Percentiles rank a stretch among this genome's conserved stretches.
phyloP scores from a whole-genome alignment of 2,329 filamentous ascomycete genomes.

The Proliferodiscus dingleyae region DNA sequence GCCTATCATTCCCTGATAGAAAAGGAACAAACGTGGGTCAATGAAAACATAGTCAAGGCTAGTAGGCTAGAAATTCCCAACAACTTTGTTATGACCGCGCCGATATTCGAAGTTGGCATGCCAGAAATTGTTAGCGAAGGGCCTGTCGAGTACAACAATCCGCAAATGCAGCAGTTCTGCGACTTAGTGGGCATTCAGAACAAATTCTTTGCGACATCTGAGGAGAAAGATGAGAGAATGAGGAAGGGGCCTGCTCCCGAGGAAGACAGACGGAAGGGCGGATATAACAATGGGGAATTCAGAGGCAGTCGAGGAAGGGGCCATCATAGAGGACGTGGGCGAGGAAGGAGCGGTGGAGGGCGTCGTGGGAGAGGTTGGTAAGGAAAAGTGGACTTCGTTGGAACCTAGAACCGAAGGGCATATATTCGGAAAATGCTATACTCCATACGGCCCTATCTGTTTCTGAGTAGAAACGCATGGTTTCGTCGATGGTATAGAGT shows the following conservation, averaged over 20 bases:
- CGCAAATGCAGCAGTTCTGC: slow-evolving; percentile 81
- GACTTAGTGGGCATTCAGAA: slow-evolving; percentile 72
- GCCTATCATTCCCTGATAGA: slow-evolving; percentile 65
- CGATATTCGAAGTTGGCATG: slow-evolving; percentile 55
- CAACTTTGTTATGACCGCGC: slow-evolving; percentile 74
- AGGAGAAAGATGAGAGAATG: slow-evolving; percentile 60
- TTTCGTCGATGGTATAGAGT: too few species aligned
- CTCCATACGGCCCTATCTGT: too few species aligned
- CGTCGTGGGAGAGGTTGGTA: slow-evolving; percentile 25
- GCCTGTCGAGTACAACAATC: slow-evolving; percentile 78
- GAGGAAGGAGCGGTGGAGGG: slow-evolving; percentile 29
- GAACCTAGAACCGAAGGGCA: too few species aligned
- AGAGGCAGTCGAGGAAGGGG: slow-evolving; percentile 32
- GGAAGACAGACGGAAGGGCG: slow-evolving; percentile 28
- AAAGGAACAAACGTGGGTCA: slow-evolving; percentile 71
- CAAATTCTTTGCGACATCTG: slow-evolving; percentile 65
- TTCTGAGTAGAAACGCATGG: too few species aligned
- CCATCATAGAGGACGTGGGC: slow-evolving; percentile 33
- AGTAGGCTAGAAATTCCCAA: slow-evolving; percentile 65
- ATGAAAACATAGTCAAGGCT: slow-evolving; percentile 63
- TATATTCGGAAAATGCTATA: too few species aligned
- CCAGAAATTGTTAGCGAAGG: slow-evolving; percentile 56
- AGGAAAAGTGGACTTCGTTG: slow-evolving; percentile 4
- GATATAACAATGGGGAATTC: slow-evolving; percentile 25
- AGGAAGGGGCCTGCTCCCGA: slow-evolving; percentile 50